phyloP scores from a whole-genome alignment of 163 green algal genomes.

The Scenedesmus sp. region DNA sequence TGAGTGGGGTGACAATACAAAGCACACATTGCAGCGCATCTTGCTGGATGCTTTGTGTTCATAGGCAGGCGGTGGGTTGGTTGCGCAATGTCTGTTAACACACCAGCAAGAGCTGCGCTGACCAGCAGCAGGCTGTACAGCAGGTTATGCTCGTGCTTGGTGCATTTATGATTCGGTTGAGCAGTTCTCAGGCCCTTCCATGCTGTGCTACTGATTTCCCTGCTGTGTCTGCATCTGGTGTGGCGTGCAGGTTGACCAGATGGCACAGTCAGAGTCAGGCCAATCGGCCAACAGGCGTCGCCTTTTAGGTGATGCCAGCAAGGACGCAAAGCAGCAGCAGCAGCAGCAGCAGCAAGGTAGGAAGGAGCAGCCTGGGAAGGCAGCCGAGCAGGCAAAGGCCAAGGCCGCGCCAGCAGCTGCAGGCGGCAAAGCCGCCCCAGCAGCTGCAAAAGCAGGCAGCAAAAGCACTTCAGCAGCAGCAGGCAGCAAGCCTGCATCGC shows the following conservation, averaged over 20 bases:
- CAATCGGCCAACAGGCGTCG: not conserved
- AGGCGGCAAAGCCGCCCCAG: not conserved
- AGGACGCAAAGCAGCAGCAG: constrained; percentile 21
- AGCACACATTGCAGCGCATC: no score
- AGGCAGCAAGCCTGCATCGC: not conserved
- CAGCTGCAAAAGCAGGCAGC: not conserved
- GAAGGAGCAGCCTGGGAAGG: constrained; percentile 19
- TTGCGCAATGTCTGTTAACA: no score
- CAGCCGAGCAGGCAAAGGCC: not conserved
- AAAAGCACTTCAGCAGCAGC: not conserved
- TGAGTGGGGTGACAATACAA: no score
- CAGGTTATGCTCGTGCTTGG: not conserved
- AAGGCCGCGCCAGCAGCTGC: constrained; percentile 19
- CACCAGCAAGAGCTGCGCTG: no score
- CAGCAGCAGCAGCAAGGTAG: not conserved
- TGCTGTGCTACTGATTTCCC: not conserved
- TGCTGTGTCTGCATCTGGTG: not conserved
- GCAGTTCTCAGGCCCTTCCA: not conserved
- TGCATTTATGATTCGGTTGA: not conserved
- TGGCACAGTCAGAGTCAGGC: constrained; percentile 6
- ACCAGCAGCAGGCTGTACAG: no score
- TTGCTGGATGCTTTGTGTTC: not conserved
- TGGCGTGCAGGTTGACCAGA: constrained; percentile 25
- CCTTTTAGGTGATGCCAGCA: constrained; percentile 21
- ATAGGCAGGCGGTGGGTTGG: no score